Evolutionary conservation across 192 early-diverging fungal species (phyloP).

Genomic region (Entophlyctis helioformis): DNA sequence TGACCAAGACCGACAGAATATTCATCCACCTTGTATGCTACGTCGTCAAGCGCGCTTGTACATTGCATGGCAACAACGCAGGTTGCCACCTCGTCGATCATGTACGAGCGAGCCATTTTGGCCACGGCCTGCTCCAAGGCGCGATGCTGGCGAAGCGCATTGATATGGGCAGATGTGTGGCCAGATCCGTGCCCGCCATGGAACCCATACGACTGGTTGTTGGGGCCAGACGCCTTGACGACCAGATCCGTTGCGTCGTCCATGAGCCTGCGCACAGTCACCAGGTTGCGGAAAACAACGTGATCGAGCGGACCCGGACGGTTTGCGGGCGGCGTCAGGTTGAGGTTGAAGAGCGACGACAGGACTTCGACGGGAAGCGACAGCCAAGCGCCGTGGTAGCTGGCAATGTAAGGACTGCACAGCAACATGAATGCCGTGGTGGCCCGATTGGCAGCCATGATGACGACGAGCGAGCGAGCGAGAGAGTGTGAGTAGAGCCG

Average conservation of each 20-base stretch:
- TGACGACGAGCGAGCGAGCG: too few species aligned
- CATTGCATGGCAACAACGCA: slow-evolving; percentile 23
- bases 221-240: slow-evolving; percentile 13
- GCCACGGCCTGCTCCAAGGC: slow-evolving; percentile 21
- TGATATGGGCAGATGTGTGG: slow-evolving; percentile 2
- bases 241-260: slow-evolving; percentile 26
- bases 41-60: slow-evolving; percentile 22
- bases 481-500: slow-evolving; percentile 1
- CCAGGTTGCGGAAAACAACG: slow-evolving; percentile 10
- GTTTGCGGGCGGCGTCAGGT: slow-evolving; percentile 8
- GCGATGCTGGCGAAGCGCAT: slow-evolving; percentile 12
- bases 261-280: slow-evolving; percentile 16
- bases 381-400: slow-evolving; percentile 31
- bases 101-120: slow-evolving; percentile 20
- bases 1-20: too few species aligned
- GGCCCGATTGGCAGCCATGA: too few species aligned
- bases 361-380: slow-evolving; percentile 23
- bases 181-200: too few species aligned
- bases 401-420: slow-evolving; percentile 23
- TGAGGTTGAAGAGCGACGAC: slow-evolving; percentile 21
- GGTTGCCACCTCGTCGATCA: slow-evolving; percentile 25
- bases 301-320: slow-evolving; percentile 14
- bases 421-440: not conserved
- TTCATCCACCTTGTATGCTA: slow-evolving; percentile 17
- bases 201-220: slow-evolving; percentile 8